Conservation (phyloP, 75 land plant species). For the Azolla pinnata region DNA sequence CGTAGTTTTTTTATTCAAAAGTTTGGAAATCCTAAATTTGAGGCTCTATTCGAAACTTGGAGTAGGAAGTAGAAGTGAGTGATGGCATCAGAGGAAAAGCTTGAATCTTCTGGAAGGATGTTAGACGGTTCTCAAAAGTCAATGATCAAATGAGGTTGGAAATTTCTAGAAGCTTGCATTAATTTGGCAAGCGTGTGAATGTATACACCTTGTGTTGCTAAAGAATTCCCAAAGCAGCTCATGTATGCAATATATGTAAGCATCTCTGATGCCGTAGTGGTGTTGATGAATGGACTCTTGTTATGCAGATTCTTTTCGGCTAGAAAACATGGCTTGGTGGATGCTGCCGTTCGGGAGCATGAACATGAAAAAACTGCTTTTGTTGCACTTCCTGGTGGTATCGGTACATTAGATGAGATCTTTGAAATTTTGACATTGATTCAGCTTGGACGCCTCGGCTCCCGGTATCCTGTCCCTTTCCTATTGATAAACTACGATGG, state of each 20-base stretch:
- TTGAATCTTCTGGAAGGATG: too few relatives aligned
- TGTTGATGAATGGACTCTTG: neutral
- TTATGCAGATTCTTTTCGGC: slow-evolving; percentile 81
- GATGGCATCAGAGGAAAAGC: too few relatives aligned
- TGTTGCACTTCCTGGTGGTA: slow-evolving; percentile 76
- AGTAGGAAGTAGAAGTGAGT: too few relatives aligned
- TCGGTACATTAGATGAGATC: slow-evolving; percentile 82
- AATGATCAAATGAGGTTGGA: too few relatives aligned
- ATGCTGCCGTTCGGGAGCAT: slow-evolving; percentile 59
- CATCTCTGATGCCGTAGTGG: neutral
- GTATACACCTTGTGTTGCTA: too few relatives aligned
- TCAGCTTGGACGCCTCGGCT: slow-evolving; percentile 70
- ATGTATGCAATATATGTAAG: neutral
- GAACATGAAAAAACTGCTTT: slow-evolving; percentile 55
- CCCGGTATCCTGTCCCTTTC: slow-evolving; percentile 70
- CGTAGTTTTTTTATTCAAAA: too few relatives aligned
- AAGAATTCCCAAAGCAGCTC: too few relatives aligned
- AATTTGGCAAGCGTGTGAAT: too few relatives aligned
- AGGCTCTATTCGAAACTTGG: too few relatives aligned
- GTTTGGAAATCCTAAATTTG: too few relatives aligned
- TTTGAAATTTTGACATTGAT: slow-evolving; percentile 77
- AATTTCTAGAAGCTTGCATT: too few relatives aligned
- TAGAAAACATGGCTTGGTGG: slow-evolving; percentile 82
- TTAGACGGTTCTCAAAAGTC: too few relatives aligned
- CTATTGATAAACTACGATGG: slow-evolving; percentile 76